Base-by-base conservation (phyloP, 108 stramenopile species). In the Cyclotella cryptica region DNA sequence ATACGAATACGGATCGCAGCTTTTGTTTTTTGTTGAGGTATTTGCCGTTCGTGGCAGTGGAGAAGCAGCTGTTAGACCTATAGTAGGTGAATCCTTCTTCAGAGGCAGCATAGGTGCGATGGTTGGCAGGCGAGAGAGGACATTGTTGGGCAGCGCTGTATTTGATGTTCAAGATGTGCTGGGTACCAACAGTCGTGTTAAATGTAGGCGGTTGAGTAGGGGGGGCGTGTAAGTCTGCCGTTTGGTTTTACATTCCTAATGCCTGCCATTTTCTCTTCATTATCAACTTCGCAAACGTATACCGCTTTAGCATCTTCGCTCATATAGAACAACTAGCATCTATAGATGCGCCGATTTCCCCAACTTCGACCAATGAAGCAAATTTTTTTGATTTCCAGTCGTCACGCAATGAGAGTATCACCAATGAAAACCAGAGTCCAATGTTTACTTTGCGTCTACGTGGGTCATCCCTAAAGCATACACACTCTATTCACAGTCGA, bases 91-190 rank as follows among this genome's bases (percentile, higher is more conserved):
- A 30, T 17, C 27, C 1, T 17, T 15, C 17, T 40, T 47, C 3
- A 44, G 28, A 42, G 43, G 28, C 45, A 58, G 41, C 35, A 49
- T 61, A 1, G 77, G 45, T 43, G 55, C 17, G 10, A n/a, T 21
- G n/a, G 30, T 62, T 42, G 5, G 18, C 13, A 70, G 41, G n/a
- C 67, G 28, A 26, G 66, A 46, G 12, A 40, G 27, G 27, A 73
- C 58, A 61, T n/a, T 28, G 1, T 29, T 80, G 27, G 79, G 72
- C 0, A 68, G 67, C 42, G 79, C 58, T 9, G 40, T 41, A 6
- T 74, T 74, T 69, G 67, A 80, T 41, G 79, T 80, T 1, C 66
- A 74, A 63, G 72, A 74, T 46, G 30, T 80, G 18, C 28, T 80
- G 42, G 72, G 66, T 7, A 69, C 24, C 0, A 47, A 47, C 10